These are phyloP conservation scores for Scytalidium lignicola DNA, from an alignment of 2,329 filamentous ascomycete species.

Conservation along the genomic window DNA sequence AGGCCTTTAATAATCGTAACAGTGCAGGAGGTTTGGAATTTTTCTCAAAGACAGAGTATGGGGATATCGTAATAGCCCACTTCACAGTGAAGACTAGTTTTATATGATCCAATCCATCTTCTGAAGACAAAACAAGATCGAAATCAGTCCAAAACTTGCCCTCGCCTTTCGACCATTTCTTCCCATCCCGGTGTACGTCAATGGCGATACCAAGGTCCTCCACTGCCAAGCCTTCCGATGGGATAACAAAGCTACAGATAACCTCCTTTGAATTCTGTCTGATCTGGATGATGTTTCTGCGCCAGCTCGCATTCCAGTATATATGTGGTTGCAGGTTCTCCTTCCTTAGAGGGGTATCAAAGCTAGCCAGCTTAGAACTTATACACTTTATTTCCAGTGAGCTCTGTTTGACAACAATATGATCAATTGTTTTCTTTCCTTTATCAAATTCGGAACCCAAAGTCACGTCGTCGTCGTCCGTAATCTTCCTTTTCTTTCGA, in stretches of 20 bases:
- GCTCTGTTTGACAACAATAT: slow-evolving; percentile 21
- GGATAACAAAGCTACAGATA: background rate
- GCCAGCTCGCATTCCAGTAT: slow-evolving; percentile 8
- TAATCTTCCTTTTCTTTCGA: slow-evolving; percentile 18
- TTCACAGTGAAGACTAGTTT: slow-evolving; percentile 21
- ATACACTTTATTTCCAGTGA: slow-evolving; percentile 17
- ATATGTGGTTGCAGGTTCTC: slow-evolving; percentile 13
- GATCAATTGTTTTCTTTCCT: slow-evolving; percentile 10
- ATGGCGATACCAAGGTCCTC: slow-evolving; percentile 21
- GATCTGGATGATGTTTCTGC: background rate
- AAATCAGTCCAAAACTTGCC: slow-evolving; percentile 25
- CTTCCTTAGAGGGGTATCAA: slow-evolving; percentile 12
- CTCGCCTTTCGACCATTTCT: slow-evolving; percentile 15
- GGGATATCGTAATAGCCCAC: slow-evolving; percentile 25
- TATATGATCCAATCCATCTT: slow-evolving; percentile 15
- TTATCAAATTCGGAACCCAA: background rate
- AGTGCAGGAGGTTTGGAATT: slow-evolving; percentile 13
- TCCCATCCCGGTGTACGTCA: slow-evolving; percentile 14
- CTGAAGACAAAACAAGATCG: slow-evolving; percentile 14
- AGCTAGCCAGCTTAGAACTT: slow-evolving; percentile 11
- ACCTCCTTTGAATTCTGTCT: background rate
- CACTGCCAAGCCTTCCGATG: background rate
- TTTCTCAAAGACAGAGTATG: slow-evolving; percentile 11
- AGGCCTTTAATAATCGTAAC: slow-evolving; percentile 20
- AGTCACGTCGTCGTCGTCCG: background rate